A percentile compares a stretch with the other conserved stretches of the same genome.
Evolutionary conservation across 1,284 basidiomycete genomes (phyloP).

Genomic region (Sporisorium iseilematis-ciliati): DNA sequence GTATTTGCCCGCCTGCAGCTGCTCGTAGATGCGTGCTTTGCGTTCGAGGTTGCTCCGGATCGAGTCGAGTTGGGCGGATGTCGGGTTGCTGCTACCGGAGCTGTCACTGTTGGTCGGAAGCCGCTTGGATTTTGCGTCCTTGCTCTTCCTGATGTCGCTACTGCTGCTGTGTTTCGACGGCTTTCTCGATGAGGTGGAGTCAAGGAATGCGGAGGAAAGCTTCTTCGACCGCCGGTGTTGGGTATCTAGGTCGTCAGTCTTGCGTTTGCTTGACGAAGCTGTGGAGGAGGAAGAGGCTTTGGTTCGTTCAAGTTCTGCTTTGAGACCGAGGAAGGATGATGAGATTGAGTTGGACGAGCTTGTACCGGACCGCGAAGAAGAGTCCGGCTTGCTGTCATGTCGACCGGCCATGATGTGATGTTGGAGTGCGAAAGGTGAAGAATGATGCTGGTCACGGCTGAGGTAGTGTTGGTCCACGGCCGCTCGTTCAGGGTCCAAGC

Average conservation of each 20-base stretch:
- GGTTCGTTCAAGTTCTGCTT: conserved; percentile 49
- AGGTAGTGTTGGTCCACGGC: no score
- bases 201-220: conserved; percentile 20
- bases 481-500: no score
- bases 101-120: no score
- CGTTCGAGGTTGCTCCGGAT: conserved; percentile 77
- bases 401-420: no score
- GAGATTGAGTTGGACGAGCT: conserved; percentile 24
- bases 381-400: neutral
- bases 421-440: neutral
- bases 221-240: conserved; percentile 6
- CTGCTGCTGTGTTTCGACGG: neutral
- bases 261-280: conserved; percentile 17
- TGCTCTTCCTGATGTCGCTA: neutral
- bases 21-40: conserved; percentile 86
- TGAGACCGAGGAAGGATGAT: conserved; percentile 45
- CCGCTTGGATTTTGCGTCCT: neutral
- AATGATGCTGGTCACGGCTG: neutral
- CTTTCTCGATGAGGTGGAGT: neutral
- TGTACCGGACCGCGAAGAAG: neutral
- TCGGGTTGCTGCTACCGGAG: neutral
- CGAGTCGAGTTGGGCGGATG: conserved; percentile 73
- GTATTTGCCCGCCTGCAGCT: conserved; percentile 81
- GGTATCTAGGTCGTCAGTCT: neutral
- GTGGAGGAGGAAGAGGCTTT: conserved; percentile 21